Evolutionary conservation across 768 basidiomycete genomes (phyloP), one percentile per base, ranked within the genome.

Genomic region (Suillus subluteus): DNA sequence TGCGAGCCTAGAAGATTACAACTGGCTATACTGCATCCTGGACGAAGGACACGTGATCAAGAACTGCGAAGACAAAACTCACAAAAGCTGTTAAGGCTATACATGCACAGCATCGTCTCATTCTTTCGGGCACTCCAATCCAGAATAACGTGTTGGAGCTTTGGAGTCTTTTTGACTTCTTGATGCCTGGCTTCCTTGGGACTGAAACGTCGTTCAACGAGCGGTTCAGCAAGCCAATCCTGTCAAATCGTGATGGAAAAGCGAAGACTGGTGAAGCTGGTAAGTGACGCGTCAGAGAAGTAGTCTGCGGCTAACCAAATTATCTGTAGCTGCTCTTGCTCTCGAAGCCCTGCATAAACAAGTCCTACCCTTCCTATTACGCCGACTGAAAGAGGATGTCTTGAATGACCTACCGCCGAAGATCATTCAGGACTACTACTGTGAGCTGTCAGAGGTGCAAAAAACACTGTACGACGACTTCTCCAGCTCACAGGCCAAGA

Each of bases 181-280:
- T 99, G 70, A 99, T 99, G 98, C 98, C 98, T 18, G 98, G 98
- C 4, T 99, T 99, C 81, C 82, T 99, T 62, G 98, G 98, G n/a
- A 95, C 92, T 15, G 98, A 99, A 77, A 78, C 89, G 16, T 91
- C 90, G 2, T 99, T 99, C 82, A 97, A 95, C 72, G 96, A 99
- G 65, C 87, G 94, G 38, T 99, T 98, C 74, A 91, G 95, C 67
- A 98, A 96, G 74, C 98, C 98, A 2, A 99, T 99, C 58, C 80
- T 98, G 62, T 92, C 95, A 7, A 96, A 95, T 76, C 87, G 96
- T 58, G 98, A 99, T 70, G 96, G 95, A 1, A 99, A 98, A 78
- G 87, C 92, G 21, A 98, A 96, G 79, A 96, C 90, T 65, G 88
- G 91, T 23, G 98, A 99, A 86, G 95, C 95, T 65, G 96, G 96